Base-by-base conservation (phyloP, 2,329 filamentous ascomycete species). In the Aspergillus sp. region DNA sequence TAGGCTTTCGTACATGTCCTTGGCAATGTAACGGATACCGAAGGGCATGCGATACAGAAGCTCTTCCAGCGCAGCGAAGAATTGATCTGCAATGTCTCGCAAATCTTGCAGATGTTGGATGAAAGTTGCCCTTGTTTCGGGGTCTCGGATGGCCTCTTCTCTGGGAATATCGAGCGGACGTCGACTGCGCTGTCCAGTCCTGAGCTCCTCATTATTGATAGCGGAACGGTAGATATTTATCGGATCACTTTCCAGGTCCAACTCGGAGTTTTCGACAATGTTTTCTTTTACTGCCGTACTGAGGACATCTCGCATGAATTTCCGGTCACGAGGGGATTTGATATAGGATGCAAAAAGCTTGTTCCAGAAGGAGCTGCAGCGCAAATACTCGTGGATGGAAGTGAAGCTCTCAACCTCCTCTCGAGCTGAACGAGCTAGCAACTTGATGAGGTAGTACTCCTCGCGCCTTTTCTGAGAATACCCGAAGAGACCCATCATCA, bases 401-500 rank as follows among this genome's bases (percentile, higher is more conserved):
- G 79, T 78, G 64, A 88, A 89, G 39, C 83, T 82, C 42, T 95
- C 89, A 40, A 97, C 84, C 68, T 97, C 93, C 73, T 98, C 93
- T 59, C 87, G 87, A 52, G 93, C 88, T 2, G 93, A 93, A 51
- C 89, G 83, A 15, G 88, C 82, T 56, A 99, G 87, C 20, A 98
- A 82, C 76, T 96, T 97, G 60, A 99, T 80, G 5, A 99, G 82
- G 73, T 97, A 96, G 77, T 98, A 99, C 71, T 99, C 95, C 74
- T 99, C 95, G 71, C 95, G 84, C 62, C 93, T 86, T 80, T 98
- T 99, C 73, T 99, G 95, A 1, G 95, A 93, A 70, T 98, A 96
- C 20, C 95, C 96, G 69, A 98, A 99, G 34, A 98, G 82, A 9
- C 92, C 91, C 92, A 99, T 97, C 76, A 96, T 91, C 60, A 99